Percentiles rank a stretch among this genome's conserved stretches.
Evolutionary conservation across 2,329 filamentous ascomycete genomes (phyloP).

Genomic region (Beauveria sp.): DNA sequence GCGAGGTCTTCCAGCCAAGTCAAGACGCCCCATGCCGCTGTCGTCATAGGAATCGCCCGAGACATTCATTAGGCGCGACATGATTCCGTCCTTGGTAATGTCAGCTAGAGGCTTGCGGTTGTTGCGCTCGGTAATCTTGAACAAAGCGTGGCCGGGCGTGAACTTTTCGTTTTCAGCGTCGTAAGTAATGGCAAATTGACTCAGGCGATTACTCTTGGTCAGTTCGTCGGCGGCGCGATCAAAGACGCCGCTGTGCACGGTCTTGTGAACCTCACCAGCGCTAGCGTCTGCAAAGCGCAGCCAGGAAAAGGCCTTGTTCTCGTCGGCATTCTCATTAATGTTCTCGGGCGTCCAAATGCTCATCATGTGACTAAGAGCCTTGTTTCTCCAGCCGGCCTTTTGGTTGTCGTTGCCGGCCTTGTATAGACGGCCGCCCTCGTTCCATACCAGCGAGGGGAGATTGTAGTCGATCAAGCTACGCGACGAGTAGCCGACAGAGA

Average conservation of each 20-base stretch:
- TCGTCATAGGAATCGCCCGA: conserved; percentile 56
- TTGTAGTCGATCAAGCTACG: conserved; percentile 79
- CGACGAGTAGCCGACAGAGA: conserved; percentile 80
- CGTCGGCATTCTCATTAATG: conserved; percentile 54
- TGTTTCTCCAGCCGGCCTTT: conserved; percentile 70
- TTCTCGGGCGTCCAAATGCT: conserved; percentile 85
- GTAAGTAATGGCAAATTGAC: conserved; percentile 61
- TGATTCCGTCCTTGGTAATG: conserved; percentile 62
- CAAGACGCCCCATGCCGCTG: conserved; percentile 68
- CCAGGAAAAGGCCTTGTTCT: conserved; percentile 73
- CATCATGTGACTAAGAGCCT: conserved; percentile 72
- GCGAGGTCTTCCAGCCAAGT: conserved; percentile 70
- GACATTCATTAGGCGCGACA: conserved; percentile 74
- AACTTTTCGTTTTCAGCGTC: conserved; percentile 57
- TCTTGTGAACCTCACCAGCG: conserved; percentile 60
- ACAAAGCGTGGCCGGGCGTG: conserved; percentile 67
- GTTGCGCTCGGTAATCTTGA: conserved; percentile 69
- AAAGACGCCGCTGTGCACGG: conserved; percentile 64
- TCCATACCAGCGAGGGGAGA: conserved; percentile 74
- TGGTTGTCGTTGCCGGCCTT: conserved; percentile 66
- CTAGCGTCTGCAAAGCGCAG: conserved; percentile 79
- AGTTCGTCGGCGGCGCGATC: conserved; percentile 60
- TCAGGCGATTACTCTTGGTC: conserved; percentile 50
- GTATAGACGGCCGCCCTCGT: conserved; percentile 68
- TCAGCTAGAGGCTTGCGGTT: conserved; percentile 61